Evolutionary conservation across 257 asterid species (phyloP), one percentile per base, ranked within the genome.

Genomic region (Solanum corneliomulleri): DNA sequence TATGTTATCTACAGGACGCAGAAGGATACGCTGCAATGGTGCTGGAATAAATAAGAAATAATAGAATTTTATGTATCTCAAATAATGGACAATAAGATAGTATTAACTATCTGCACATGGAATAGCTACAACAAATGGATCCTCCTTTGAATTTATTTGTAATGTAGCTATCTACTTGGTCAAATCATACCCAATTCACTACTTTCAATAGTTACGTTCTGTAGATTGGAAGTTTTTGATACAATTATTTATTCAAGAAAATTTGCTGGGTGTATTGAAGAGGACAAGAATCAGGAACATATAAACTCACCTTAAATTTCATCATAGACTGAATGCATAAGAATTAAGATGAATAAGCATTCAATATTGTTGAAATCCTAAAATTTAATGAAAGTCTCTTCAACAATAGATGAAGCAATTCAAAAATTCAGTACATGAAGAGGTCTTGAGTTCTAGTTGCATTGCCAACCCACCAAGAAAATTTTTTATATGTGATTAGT

Each of bases 51-150:
- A 31, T 23, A 52, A 81, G 64, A 52, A 29, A 49, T 20, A 49
- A 20, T 29, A 45, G 27, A 80, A 80, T 10, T 10, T 0, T 29
- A 29, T 29, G 18, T 49, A 47, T 80, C 84, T 6, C 68, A 80
- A 60, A 27, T 35, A 47, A 80, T 20, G 84, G 84, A 29, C 25
- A 16, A 29, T 44, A 27, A 80, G 39, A 80, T 27, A 25, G 4
- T 49, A 49, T 44, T 82, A 85, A 11, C 39, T 87, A 95, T 97
- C 98, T 90, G 58, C 87, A 87, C 95, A 92, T 3, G 88, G 93
- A 87, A 88, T 87, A 66, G 88, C 87, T 27, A 89, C 88, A 15
- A 78, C 90, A 42, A 89, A 76, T 9, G 87, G 86, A 68, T 89
- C 85, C 83, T 93, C 93, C 18, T 3, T 88, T 3, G 92, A 76